These are phyloP conservation scores for Linderniella brevidens DNA, from an alignment of 257 asterid species.

Conservation along the genomic window DNA sequence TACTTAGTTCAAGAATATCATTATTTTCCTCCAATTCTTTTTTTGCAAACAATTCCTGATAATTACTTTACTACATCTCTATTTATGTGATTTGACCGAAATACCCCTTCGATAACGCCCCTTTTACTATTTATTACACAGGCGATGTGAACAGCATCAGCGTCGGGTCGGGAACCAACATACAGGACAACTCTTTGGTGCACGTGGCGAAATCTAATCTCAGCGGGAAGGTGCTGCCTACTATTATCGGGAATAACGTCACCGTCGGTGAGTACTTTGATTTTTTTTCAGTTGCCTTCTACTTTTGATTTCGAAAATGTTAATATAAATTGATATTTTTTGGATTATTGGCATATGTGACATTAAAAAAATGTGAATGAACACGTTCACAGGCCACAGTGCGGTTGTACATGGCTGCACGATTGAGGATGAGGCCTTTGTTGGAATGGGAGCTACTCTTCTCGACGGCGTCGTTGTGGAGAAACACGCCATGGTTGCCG, in stretches of 20 bases:
- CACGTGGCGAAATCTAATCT: slow-evolving; percentile 51
- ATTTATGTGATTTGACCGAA: too few relatives aligned
- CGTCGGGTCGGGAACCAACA: slow-evolving; percentile 45
- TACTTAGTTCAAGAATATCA: neutral
- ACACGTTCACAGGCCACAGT: slow-evolving; percentile 49
- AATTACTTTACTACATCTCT: too few relatives aligned
- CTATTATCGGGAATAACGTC: slow-evolving; percentile 43
- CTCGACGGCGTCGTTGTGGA: slow-evolving; percentile 85
- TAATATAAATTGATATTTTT: too few relatives aligned
- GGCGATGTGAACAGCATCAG: slow-evolving; percentile 43
- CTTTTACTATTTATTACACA: slow-evolving; percentile 1
- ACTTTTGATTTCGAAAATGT: too few relatives aligned
- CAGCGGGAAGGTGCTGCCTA: slow-evolving; percentile 41
- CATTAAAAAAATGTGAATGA: too few relatives aligned
- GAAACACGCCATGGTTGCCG: slow-evolving; percentile 86
- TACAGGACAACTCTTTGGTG: slow-evolving; percentile 51
- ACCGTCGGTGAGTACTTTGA: slow-evolving; percentile 30
- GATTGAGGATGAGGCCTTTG: slow-evolving; percentile 74
- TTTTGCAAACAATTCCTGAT: too few relatives aligned
- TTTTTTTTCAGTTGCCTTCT: too few relatives aligned
- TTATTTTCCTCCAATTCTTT: neutral
- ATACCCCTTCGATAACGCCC: too few relatives aligned
- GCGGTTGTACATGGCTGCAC: slow-evolving; percentile 80
- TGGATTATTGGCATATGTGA: too few relatives aligned
- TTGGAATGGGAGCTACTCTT: slow-evolving; percentile 82